Evolutionary conservation across 495 filamentous ascomycete genomes (phyloP).

Genomic region (Penicillium canariense): DNA sequence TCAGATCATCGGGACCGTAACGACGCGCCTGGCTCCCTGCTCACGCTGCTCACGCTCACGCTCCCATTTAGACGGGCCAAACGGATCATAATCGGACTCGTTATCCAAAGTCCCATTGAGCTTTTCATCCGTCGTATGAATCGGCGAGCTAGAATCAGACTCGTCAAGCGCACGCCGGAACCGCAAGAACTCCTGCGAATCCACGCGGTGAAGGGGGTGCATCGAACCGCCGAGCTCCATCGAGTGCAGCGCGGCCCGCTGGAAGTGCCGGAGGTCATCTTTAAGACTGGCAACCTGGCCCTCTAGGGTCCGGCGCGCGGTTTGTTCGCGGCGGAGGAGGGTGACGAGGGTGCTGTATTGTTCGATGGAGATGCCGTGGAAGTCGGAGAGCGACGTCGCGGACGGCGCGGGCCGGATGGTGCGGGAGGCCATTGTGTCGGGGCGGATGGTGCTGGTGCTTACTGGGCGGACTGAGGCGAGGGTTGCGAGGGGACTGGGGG

Average conservation of each 20-base stretch:
- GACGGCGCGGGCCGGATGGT: constrained; percentile 34
- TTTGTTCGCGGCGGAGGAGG: constrained; percentile 56
- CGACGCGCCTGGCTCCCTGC: constrained; percentile 10
- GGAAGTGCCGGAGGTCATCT: constrained; percentile 48
- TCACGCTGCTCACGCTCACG: not conserved
- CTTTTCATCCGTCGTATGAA: constrained; percentile 12
- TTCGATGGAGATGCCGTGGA: constrained; percentile 48
- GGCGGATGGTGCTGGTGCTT: constrained; percentile 44
- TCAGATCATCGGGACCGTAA: constrained; percentile 26
- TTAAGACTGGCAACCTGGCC: constrained; percentile 50
- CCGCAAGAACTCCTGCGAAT: constrained; percentile 38
- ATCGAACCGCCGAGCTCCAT: constrained; percentile 32
- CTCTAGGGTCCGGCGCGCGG: constrained; percentile 52
- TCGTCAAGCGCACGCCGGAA: constrained; percentile 27
- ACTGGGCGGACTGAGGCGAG: constrained; percentile 27
- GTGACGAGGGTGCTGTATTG: constrained; percentile 56
- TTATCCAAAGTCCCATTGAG: constrained; percentile 9
- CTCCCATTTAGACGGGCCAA: constrained; percentile 25
- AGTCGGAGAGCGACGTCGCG: constrained; percentile 31
- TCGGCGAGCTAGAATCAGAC: constrained; percentile 17
- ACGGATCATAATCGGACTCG: constrained; percentile 26
- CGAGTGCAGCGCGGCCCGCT: constrained; percentile 33
- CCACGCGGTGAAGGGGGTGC: constrained; percentile 36
- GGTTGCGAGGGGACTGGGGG: constrained; percentile 18
- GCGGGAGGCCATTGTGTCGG: constrained; percentile 29